Evolutionary conservation across 331 rosid genomes (phyloP).

Genomic region (Prunus yedoensis): DNA sequence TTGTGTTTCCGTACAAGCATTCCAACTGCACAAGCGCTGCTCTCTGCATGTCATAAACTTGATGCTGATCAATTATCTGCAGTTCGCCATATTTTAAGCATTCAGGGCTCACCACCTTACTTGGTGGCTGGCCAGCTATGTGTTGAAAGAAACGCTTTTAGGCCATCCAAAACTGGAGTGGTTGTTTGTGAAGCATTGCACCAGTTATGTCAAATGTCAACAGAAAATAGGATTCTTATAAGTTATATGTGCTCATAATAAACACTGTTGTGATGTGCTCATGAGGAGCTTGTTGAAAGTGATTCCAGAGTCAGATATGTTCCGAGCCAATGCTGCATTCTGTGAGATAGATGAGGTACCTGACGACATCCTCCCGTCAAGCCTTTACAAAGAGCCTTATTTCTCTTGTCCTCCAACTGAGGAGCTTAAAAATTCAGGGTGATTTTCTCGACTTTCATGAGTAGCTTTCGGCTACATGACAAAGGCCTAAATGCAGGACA

Average conservation of each 20-base stretch:
- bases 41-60: neutral
- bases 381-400: slow-evolving; percentile 19
- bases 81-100: slow-evolving; percentile 19
- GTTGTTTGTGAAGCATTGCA: slow-evolving; percentile 26
- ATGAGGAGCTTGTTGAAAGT: slow-evolving; percentile 18
- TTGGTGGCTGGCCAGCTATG: slow-evolving; percentile 23
- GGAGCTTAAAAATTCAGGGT: slow-evolving; percentile 27
- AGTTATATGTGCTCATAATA: slow-evolving; percentile 33
- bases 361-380: slow-evolving; percentile 26
- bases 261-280: slow-evolving; percentile 32
- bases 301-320: slow-evolving; percentile 31
- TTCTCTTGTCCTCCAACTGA: slow-evolving; percentile 31
- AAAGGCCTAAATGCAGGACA: slow-evolving; percentile 38
- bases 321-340: slow-evolving; percentile 37
- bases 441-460: slow-evolving; percentile 36
- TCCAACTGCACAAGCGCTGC: neutral
- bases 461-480: slow-evolving; percentile 30
- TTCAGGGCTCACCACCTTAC: slow-evolving; percentile 38
- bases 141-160: neutral
- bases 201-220: slow-evolving; percentile 16
- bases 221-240: slow-evolving; percentile 25
- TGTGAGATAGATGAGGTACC: slow-evolving; percentile 31
- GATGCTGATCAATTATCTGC: slow-evolving; percentile 7
- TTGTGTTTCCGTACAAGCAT: neutral
- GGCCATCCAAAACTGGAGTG: slow-evolving; percentile 15